Percentiles rank a stretch among this genome's conserved stretches.
Evolutionary conservation across 2,329 filamentous ascomycete species (phyloP).

Genomic region (Rachicladosporium sp.): DNA sequence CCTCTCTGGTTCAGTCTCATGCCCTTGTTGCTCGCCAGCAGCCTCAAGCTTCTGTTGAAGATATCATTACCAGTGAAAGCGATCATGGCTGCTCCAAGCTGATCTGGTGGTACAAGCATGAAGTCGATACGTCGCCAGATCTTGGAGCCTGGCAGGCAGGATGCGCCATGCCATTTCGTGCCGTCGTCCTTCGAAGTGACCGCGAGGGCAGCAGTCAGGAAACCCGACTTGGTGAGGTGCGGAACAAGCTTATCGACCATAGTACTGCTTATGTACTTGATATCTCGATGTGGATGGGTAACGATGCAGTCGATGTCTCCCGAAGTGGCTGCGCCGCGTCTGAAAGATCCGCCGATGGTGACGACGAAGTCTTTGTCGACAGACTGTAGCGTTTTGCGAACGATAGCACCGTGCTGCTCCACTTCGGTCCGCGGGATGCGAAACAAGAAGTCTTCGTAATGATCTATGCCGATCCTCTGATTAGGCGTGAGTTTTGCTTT

Average conservation of each 20-base stretch:
- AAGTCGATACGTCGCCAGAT: constrained; percentile 77
- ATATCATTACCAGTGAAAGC: constrained; percentile 95
- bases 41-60: constrained; percentile 76
- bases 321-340: constrained; percentile 60
- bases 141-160: constrained; percentile 48
- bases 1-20: constrained; percentile 80
- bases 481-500: constrained; percentile 53
- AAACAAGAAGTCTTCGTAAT: constrained; percentile 65
- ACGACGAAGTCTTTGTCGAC: constrained; percentile 56
- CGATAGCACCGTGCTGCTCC: constrained; percentile 51
- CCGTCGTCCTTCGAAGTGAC: constrained; percentile 40
- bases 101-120: constrained; percentile 63
- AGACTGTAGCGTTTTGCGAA: constrained; percentile 44
- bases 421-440: constrained; percentile 72
- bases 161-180: constrained; percentile 83
- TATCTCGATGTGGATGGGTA: constrained; percentile 50
- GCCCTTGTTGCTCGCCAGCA: constrained; percentile 66
- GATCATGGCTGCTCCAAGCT: constrained; percentile 75
- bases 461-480: constrained; percentile 65
- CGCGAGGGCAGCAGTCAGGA: constrained; percentile 60
- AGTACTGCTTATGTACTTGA: constrained; percentile 48
- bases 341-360: constrained; percentile 73
- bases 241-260: constrained; percentile 52
- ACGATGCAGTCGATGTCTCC: constrained; percentile 80
- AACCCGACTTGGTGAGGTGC: constrained; percentile 45